These are phyloP conservation scores for Hypoxylon sp. DNA, from an alignment of 2,329 filamentous ascomycete genomes.

Conservation along the genomic window DNA sequence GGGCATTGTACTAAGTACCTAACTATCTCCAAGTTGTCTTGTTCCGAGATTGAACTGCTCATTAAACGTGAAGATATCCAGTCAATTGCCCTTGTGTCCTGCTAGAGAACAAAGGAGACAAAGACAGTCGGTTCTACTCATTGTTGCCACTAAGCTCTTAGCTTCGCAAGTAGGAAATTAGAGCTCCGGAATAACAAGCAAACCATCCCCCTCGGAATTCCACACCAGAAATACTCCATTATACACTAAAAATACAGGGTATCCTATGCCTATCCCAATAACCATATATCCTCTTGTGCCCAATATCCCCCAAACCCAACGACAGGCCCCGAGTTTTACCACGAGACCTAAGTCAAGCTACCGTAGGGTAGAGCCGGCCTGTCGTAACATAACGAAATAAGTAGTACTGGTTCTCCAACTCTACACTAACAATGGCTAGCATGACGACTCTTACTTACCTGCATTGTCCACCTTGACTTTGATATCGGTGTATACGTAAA, in stretches of 20 bases:
- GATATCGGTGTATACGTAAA: conserved; percentile 41
- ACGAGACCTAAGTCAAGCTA: neutral
- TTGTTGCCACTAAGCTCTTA: too few species aligned
- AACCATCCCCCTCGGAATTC: neutral
- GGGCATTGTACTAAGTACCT: too few species aligned
- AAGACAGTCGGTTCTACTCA: too few species aligned
- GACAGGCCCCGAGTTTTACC: neutral
- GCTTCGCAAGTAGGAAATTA: too few species aligned
- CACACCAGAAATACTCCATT: neutral
- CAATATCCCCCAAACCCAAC: neutral
- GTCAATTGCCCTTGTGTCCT: too few species aligned
- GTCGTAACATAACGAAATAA: neutral
- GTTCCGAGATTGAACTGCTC: too few species aligned
- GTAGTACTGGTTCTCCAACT: neutral
- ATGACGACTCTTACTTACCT: neutral
- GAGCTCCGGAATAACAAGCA: too few species aligned
- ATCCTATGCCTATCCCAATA: neutral
- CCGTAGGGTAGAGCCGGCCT: neutral
- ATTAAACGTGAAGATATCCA: too few species aligned
- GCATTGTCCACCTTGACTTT: conserved; percentile 32
- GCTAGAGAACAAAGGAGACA: too few species aligned
- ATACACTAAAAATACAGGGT: neutral
- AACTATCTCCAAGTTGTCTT: too few species aligned
- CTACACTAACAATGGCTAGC: neutral
- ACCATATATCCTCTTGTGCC: neutral